Base-by-base conservation (phyloP, 352 stramenopile genomes). In the Pythium biforme region DNA sequence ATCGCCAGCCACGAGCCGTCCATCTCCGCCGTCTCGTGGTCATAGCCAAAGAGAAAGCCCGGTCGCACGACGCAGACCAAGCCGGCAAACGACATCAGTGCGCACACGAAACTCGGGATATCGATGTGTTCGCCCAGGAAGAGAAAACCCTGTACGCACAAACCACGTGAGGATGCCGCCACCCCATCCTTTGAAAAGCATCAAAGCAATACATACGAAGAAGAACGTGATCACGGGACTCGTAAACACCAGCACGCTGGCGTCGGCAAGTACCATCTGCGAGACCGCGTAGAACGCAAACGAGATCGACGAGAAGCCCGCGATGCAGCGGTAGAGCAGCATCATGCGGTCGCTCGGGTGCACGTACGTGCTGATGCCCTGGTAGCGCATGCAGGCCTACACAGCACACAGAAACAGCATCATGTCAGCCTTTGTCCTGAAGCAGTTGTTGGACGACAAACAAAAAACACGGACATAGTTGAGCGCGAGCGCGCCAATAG, bases 251-350 rank as follows among this genome's bases (percentile, higher is more conserved):
- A 91, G 69, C 15, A 84, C 74, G 49, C 80, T 92, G 10, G 75
- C 72, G 46, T 94, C 84, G 5, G 84, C 84, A 3, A 93, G 71
- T 55, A 89, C 81, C 79, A 93, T 89, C 64, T 91, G 82, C 17
- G 81, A 88, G 11, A 93, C 51, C 1, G 84, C 80, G 64, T 88
- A 90, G 63, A 93, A 93, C 11, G 73, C 79, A 52, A 90, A 86
- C 50, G 75, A 79, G 51, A 93, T 90, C 54, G 84, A 90, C 33
- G 66, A 74, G 41, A 89, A 93, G 9, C 82, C 84, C 25, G 75
- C 72, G 27, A 90, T 62, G 34, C 77, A 88, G 29, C 84, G 84
- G 50, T 77, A 86, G 37, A 89, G 76, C 26, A 93, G 65, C 69
- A 88, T 83, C 52, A 65, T 55, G 34, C 79, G 81, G 15, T 86